Percentiles rank a stretch among this genome's conserved stretches.
Conservation (phyloP, 768 basidiomycete species). For the Roridomyces roridus region DNA sequence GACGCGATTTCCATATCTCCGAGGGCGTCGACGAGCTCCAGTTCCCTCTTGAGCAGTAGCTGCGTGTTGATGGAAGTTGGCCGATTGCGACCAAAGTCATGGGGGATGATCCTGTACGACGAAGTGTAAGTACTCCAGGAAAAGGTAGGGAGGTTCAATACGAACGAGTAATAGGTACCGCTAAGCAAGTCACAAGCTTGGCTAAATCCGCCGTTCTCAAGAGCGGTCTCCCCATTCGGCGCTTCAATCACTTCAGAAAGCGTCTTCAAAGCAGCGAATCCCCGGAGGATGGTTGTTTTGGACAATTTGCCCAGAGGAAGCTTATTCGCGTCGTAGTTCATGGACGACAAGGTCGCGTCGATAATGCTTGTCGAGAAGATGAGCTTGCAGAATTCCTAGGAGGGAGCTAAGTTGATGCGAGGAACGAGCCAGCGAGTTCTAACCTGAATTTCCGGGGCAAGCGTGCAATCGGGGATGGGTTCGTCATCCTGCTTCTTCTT, state of each 20-base stretch:
- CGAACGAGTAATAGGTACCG: constrained; percentile 62
- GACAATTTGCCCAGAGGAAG: constrained; percentile 70
- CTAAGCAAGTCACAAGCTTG: constrained; percentile 55
- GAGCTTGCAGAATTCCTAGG: constrained; percentile 51
- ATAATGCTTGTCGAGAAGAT: constrained; percentile 64
- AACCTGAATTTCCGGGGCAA: constrained; percentile 53
- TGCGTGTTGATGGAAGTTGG: constrained; percentile 50
- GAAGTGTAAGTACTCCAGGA: not conserved
- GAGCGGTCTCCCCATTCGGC: constrained; percentile 46
- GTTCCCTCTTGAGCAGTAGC: constrained; percentile 56
- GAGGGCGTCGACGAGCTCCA: constrained; percentile 68
- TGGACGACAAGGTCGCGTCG: constrained; percentile 58
- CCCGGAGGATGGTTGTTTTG: constrained; percentile 63
- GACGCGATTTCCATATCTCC: constrained; percentile 72
- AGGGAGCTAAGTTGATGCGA: too few species aligned
- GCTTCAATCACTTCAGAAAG: constrained; percentile 60
- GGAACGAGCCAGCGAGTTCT: not conserved
- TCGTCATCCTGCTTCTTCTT: constrained; percentile 29
- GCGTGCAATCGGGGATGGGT: constrained; percentile 51
- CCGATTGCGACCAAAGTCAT: constrained; percentile 59
- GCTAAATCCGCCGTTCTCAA: constrained; percentile 40
- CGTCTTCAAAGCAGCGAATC: constrained; percentile 63
- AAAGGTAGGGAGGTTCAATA: not conserved
- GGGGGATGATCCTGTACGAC: constrained; percentile 58
- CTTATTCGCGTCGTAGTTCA: constrained; percentile 73